A percentile compares a stretch with the other conserved stretches of the same genome.
phyloP scores from a whole-genome alignment of 2,329 filamentous ascomycete genomes.

The Cordyceps farinosa region DNA sequence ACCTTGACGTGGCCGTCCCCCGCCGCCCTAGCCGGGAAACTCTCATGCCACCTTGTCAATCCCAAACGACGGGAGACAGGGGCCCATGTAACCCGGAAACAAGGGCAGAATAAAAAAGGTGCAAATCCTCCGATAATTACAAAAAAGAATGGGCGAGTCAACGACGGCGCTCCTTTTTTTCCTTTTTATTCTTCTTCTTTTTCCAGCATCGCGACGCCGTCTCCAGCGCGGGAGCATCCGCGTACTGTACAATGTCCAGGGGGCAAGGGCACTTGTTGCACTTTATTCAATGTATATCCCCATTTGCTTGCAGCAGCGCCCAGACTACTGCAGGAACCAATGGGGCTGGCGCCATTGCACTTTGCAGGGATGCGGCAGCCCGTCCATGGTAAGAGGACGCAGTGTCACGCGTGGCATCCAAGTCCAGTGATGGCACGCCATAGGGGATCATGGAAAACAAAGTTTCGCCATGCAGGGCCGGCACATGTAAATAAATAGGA shows the following conservation, averaged over 20 bases:
- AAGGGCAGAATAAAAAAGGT: not conserved
- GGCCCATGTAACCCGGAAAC: not conserved
- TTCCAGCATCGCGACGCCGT: not conserved
- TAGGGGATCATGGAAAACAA: not conserved
- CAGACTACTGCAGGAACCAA: constrained; percentile 15
- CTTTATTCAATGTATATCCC: not conserved
- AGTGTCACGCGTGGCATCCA: not conserved
- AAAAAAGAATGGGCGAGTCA: no score
- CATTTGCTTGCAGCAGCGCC: not conserved
- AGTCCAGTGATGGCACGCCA: not conserved
- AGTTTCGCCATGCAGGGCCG: not conserved
- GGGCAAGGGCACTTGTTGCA: not conserved
- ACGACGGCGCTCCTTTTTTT: no score
- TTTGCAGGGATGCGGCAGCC: not conserved
- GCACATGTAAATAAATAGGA: no score
- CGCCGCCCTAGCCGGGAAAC: not conserved
- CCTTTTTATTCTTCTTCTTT: no score
- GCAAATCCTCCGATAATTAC: not conserved
- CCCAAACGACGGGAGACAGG: constrained; percentile 8
- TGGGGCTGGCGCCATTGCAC: not conserved
- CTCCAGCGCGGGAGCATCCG: not conserved
- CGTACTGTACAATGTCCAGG: not conserved
- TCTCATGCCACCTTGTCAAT: not conserved
- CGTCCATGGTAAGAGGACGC: not conserved
- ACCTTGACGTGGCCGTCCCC: not conserved